These are phyloP conservation scores for Penicillium sp. DNA, from an alignment of 2,329 filamentous ascomycete species.

Conservation along the genomic window DNA sequence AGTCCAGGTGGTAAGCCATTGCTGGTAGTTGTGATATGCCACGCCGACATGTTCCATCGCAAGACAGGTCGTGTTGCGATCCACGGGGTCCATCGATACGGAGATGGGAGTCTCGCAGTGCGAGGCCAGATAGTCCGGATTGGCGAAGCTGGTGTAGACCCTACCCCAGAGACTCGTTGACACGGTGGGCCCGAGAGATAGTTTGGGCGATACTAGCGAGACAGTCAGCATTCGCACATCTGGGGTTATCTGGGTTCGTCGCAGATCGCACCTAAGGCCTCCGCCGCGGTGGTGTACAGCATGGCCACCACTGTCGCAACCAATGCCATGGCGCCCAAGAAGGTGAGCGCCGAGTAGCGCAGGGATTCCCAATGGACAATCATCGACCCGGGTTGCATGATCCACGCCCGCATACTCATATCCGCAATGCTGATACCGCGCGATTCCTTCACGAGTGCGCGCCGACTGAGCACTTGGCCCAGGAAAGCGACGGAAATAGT, in stretches of 20 bases:
- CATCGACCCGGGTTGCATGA: constrained; percentile 68
- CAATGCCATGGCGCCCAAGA: constrained; percentile 64
- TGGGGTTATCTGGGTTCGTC: neutral
- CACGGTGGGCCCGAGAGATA: constrained; percentile 59
- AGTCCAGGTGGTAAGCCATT: constrained; percentile 59
- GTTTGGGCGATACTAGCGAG: constrained; percentile 61
- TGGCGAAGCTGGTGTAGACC: constrained; percentile 63
- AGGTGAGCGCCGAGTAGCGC: constrained; percentile 60
- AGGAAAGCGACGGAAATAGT: constrained; percentile 72
- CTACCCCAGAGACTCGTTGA: constrained; percentile 52
- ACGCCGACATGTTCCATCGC: constrained; percentile 68
- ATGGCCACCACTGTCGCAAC: constrained; percentile 64
- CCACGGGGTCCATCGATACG: constrained; percentile 36
- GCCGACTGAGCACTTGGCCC: constrained; percentile 69
- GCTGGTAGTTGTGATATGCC: constrained; percentile 64
- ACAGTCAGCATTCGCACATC: neutral
- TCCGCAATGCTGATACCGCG: constrained; percentile 70
- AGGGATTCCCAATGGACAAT: constrained; percentile 67
- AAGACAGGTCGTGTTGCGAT: constrained; percentile 58
- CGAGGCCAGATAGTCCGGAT: constrained; percentile 54
- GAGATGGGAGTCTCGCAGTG: constrained; percentile 63
- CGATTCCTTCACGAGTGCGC: constrained; percentile 60
- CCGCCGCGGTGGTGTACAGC: constrained; percentile 73
- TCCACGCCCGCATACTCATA: constrained; percentile 74
- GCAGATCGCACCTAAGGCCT: constrained; percentile 56